A percentile compares a stretch with the other conserved stretches of the same genome.
phyloP scores from a whole-genome alignment of 495 filamentous ascomycete species.

The Xylaria curta region DNA sequence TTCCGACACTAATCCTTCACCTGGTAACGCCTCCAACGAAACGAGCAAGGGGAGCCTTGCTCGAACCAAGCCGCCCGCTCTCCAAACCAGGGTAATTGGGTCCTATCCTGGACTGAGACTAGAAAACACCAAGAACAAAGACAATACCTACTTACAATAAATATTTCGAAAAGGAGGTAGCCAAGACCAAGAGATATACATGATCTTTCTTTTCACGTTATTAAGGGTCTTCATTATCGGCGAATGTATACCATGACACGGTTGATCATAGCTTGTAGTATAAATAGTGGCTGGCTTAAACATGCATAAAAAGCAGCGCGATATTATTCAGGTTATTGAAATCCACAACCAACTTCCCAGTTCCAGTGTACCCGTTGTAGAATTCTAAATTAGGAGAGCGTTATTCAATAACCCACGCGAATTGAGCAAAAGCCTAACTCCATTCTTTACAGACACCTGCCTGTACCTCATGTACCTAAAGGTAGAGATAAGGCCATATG shows the following conservation, averaged over 20 bases:
- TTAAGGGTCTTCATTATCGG: neutral
- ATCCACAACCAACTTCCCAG: neutral
- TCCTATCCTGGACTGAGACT: neutral
- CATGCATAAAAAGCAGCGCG: neutral
- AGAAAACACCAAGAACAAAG: neutral
- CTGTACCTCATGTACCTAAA: neutral
- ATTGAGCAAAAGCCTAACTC: neutral
- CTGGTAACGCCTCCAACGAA: conserved; percentile 1
- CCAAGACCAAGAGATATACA: neutral
- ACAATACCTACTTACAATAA: neutral
- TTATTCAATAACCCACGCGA: neutral
- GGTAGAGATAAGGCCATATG: neutral
- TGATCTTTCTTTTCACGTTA: neutral
- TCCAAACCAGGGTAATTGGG: neutral
- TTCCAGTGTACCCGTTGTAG: neutral
- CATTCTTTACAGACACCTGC: neutral
- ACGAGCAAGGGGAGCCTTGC: neutral
- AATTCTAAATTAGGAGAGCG: neutral
- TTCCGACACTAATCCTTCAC: neutral
- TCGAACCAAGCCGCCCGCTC: conserved; percentile 1
- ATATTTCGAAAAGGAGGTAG: conserved; percentile 1
- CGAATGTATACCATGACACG: neutral
- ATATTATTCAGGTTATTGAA: neutral
- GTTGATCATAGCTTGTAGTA: neutral
- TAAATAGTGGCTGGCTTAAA: conserved; percentile 7